These are phyloP conservation scores for Leccinum brunneo-olivaceum DNA, from an alignment of 1,284 basidiomycete genomes.

Conservation along the genomic window DNA sequence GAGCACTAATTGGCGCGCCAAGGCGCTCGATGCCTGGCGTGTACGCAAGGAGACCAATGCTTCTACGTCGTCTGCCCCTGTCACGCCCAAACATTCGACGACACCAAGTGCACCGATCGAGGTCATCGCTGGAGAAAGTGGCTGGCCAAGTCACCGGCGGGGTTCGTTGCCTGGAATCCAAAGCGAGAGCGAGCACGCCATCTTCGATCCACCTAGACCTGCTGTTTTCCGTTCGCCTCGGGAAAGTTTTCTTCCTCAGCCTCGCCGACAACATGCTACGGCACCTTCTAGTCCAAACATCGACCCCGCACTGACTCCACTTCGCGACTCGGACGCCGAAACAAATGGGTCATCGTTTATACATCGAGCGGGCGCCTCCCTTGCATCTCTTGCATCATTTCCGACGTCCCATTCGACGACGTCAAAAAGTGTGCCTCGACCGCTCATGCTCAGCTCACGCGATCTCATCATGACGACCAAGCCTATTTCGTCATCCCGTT, in stretches of 20 bases:
- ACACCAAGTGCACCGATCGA: conserved; percentile 18
- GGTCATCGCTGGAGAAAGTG: conserved; percentile 9
- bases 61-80: conserved; percentile 5
- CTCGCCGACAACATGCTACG: conserved; percentile 27
- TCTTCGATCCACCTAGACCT: conserved; percentile 50
- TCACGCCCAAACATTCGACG: conserved; percentile 2
- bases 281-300: conserved; percentile 38
- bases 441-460: conserved; percentile 48
- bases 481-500: conserved; percentile 27
- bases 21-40: conserved; percentile 44
- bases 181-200: conserved; percentile 32
- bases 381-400: conserved; percentile 40
- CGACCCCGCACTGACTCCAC: conserved; percentile 17
- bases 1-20: conserved; percentile 68
- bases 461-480: conserved; percentile 38
- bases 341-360: conserved; percentile 23
- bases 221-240: conserved; percentile 51
- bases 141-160: conserved; percentile 26
- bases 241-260: conserved; percentile 44
- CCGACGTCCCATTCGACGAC: conserved; percentile 18
- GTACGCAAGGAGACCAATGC: conserved; percentile 16
- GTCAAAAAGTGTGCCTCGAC: conserved; percentile 44
- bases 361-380: conserved; percentile 34
- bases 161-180: conserved; percentile 38
- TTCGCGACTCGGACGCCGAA: conserved; percentile 30